phyloP scores from a whole-genome alignment of 768 basidiomycete species.

The Hericium coralloides region DNA sequence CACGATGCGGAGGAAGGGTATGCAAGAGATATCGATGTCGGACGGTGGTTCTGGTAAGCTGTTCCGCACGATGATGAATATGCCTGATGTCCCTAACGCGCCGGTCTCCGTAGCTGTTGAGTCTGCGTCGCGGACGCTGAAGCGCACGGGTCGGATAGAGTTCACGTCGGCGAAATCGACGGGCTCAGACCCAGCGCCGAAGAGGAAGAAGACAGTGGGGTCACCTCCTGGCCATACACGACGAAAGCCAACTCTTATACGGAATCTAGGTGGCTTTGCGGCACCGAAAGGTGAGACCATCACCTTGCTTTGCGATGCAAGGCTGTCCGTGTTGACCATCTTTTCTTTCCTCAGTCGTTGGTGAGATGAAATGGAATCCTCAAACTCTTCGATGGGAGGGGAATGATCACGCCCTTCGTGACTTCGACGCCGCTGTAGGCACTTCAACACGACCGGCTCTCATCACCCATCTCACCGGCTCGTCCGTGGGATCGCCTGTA shows the following conservation, averaged over 20 bases:
- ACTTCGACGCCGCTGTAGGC: constrained; percentile 72
- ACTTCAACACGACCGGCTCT: constrained; percentile 86
- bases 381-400: constrained; percentile 89
- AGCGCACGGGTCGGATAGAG: constrained; percentile 50
- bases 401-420: constrained; percentile 84
- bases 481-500: constrained; percentile 74
- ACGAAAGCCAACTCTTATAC: constrained; percentile 82
- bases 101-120: neutral
- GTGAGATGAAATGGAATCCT: constrained; percentile 98
- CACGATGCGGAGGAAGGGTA: constrained; percentile 43
- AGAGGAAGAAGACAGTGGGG: constrained; percentile 42
- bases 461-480: constrained; percentile 88
- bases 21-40: constrained; percentile 28
- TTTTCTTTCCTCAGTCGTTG: constrained; percentile 53
- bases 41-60: constrained; percentile 25
- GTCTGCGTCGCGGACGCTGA: constrained; percentile 26
- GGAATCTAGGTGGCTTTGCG: constrained; percentile 61
- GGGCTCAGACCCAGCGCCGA: constrained; percentile 20
- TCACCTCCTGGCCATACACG: constrained; percentile 41
- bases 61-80: no score
- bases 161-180: constrained; percentile 30
- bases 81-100: constrained; percentile 16
- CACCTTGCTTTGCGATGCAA: no score
- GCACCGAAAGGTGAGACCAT: constrained; percentile 61
- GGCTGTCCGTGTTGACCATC: no score